Base-by-base conservation (phyloP, 2,329 filamentous ascomycete genomes). In the Colletotrichum destructivum region DNA sequence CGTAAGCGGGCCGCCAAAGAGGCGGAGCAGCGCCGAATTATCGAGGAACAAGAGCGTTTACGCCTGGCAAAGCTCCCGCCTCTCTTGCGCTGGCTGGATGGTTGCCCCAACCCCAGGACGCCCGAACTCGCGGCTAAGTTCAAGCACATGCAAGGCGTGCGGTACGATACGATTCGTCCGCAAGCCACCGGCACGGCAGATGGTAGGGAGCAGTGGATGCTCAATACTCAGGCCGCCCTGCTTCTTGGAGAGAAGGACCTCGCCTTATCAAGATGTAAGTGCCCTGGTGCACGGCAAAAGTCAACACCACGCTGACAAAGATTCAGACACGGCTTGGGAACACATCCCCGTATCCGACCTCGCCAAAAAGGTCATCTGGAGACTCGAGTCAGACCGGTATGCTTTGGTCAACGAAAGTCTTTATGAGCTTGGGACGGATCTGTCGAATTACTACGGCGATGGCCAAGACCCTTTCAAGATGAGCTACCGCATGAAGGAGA, bases 241-340 rank as follows among this genome's bases (percentile, higher is more conserved):
- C 84, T 92, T 11, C 82, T 92, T 2, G 90, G 90, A 16, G 89
- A 92, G 76, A 91, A 91, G 76, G 90, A 92, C 75, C 81, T 91
- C 23, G 82, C 84, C 16, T 83, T 92, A 3, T 87, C 88, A 16
- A 84, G 85, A 83, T 92, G 89, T 91, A 82, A 82, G 88, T 83
- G n/a, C 44, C 4, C 13, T 18, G 42, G 31, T 4, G 21, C 35
- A 8, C 18, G 5, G 9, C n/a, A 23, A n/a, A 38, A n/a, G 6
- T 38, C 16, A 18, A 15, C 16, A 31, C 16, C 8, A 38, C 26
- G 26, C 71, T 61, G 3, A 65, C 47, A 56, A 57, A 16, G 62
- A 46, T 73, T 1, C 69, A 91, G 89, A 91, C 76, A 86, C 89
- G 21, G 84, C 84, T 1, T 92, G 90, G 90, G 85, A 88, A 69